Conservation (phyloP, 768 basidiomycete species). For the Trametes maxima region DNA sequence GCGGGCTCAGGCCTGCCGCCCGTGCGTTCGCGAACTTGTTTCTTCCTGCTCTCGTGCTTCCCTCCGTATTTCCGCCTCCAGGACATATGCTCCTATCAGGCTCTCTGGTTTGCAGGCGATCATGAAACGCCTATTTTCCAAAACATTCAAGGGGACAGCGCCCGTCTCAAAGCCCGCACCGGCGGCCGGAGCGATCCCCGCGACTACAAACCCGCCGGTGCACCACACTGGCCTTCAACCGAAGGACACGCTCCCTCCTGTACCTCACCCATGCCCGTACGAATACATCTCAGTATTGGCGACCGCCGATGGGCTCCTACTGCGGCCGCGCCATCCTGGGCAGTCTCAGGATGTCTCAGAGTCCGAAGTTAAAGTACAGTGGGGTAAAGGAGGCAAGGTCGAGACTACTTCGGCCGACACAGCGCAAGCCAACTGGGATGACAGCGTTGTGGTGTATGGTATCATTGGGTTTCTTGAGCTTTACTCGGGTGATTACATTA, state of each 20-base stretch:
- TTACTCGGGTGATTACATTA: conserved; percentile 73
- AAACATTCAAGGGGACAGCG: conserved; percentile 20
- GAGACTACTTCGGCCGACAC: conserved; percentile 50
- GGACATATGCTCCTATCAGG: conserved; percentile 8
- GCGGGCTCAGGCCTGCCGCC: conserved; percentile 6
- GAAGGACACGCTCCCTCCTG: conserved; percentile 62
- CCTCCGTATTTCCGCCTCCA: neutral
- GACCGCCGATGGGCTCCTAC: conserved; percentile 62
- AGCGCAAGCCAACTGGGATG: conserved; percentile 52
- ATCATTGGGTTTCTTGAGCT: conserved; percentile 75
- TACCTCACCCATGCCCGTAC: conserved; percentile 77
- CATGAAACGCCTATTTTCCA: conserved; percentile 39
- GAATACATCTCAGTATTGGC: conserved; percentile 65
- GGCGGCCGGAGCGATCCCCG: neutral
- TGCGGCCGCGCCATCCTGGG: conserved; percentile 53
- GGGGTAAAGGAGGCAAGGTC: conserved; percentile 59
- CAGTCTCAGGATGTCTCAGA: conserved; percentile 17
- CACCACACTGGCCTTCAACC: conserved; percentile 51
- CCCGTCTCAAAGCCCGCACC: conserved; percentile 6
- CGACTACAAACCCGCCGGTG: conserved; percentile 18
- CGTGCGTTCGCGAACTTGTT: neutral
- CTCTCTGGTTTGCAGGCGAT: neutral
- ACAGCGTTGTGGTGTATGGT: conserved; percentile 66
- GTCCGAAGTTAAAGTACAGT: conserved; percentile 54
- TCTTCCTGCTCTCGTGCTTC: conserved; percentile 7